Evolutionary conservation across 2,329 filamentous ascomycete genomes (phyloP), one percentile per base, ranked within the genome.

Genomic region (Diaporthe ilicicola): DNA sequence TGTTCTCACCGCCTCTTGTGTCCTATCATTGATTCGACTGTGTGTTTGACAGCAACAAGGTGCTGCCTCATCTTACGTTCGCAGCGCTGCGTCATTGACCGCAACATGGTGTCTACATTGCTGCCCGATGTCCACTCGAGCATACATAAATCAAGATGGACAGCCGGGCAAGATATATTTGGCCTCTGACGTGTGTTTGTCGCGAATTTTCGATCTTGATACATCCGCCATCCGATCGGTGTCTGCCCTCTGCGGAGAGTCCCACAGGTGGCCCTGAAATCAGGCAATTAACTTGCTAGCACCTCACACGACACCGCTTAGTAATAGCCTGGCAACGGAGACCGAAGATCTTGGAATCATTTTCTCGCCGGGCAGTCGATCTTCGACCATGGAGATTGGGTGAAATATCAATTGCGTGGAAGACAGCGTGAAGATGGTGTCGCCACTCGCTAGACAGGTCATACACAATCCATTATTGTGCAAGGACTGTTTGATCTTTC

Each of bases 1-100:
- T 17, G 19, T 24, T 48, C 59, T 62, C 59, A 62, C 59, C 59
- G 59, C 59, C 46, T 12, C 59, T 62, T 62, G 27, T 19, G 32
- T 48, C 27, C 44, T 24, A 44, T 27, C 39, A 46, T 2, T 37
- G 15, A 22, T 44, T 15, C 39, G 22, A 32, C 19, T 15, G 24
- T 12, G 7, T 32, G 8, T 34, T 34, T 22, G 9, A 5, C 9
- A 29, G 39, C 42, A 48, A 17, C 10, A 15, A 6, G 29, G 29
- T 17, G 10, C 29, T 22, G 56, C 42, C 56, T 32, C 42, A 22
- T 15, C 10, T 1, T 46, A 12, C 39, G n/a, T 17, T 27, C 27
- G 13, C 12, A 15, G 10, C 19, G 27, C n/a, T 62, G 56, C 39
- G 56, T 62, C 56, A 62, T 48, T 17, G 13, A 2, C 13, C 10